A percentile compares a stretch with the other conserved stretches of the same genome.
phyloP scores from a whole-genome alignment of 2,329 filamentous ascomycete genomes.

The Aspergillus bombycis region DNA sequence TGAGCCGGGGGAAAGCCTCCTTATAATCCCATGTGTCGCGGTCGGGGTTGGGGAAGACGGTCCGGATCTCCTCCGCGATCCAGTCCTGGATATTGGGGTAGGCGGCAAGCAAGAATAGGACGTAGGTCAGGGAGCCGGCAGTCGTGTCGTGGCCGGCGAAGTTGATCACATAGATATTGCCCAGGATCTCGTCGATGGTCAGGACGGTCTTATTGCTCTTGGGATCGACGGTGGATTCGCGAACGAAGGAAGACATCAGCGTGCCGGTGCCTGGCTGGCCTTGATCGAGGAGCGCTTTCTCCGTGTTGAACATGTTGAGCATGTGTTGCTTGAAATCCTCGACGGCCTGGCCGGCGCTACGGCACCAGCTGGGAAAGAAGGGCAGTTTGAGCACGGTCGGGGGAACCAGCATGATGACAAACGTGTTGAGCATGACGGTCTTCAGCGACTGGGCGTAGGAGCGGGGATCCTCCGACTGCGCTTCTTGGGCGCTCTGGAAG shows the following conservation, averaged over 20 bases:
- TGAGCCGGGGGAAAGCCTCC: neutral
- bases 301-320: neutral
- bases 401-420: neutral
- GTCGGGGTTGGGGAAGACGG: neutral
- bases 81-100: neutral
- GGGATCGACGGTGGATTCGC: neutral
- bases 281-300: neutral
- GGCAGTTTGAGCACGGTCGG: neutral
- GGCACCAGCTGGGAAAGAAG: neutral
- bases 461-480: neutral
- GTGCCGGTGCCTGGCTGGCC: neutral
- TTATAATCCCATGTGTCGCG: neutral
- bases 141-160: neutral
- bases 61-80: neutral
- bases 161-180: neutral
- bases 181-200: neutral
- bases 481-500: neutral
- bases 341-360: neutral
- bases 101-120: neutral
- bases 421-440: neutral
- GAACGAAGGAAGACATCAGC: neutral
- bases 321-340: neutral
- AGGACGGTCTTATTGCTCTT: neutral
- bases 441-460: neutral
- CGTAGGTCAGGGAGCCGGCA: neutral